Evolutionary conservation across 192 early-diverging fungal genomes (phyloP).

Genomic region (Coemansia sp.): DNA sequence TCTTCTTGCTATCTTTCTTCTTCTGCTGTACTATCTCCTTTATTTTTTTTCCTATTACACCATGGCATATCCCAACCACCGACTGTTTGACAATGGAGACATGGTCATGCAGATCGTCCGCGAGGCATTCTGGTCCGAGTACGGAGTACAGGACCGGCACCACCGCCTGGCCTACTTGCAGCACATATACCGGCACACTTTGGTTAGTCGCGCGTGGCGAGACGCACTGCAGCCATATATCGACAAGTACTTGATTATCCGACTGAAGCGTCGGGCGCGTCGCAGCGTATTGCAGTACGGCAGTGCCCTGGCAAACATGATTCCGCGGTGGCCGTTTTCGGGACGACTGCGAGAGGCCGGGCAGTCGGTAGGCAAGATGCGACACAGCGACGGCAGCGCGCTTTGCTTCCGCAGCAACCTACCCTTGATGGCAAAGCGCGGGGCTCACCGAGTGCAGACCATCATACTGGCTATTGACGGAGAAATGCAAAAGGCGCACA

Average conservation of each 20-base stretch:
- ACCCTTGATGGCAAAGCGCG: conserved; percentile 11
- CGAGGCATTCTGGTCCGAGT: conserved; percentile 22
- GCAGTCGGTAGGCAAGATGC: conserved; percentile 1
- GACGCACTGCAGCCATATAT: conserved; percentile 13
- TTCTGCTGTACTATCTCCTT: background rate
- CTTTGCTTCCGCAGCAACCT: conserved; percentile 20
- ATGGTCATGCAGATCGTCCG: conserved; percentile 23
- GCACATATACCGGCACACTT: conserved; percentile 13
- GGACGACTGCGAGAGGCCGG: background rate
- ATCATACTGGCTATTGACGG: conserved; percentile 25
- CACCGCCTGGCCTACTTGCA: conserved; percentile 23
- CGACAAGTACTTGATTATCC: conserved; percentile 20
- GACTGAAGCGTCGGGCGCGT: conserved; percentile 12
- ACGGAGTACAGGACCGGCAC: conserved; percentile 13
- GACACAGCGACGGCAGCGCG: conserved; percentile 18
- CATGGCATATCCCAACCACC: background rate
- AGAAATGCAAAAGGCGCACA: conserved; percentile 9
- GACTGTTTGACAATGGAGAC: conserved; percentile 14
- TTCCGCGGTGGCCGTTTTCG: background rate
- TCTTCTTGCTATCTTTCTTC: no score
- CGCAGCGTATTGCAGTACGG: background rate
- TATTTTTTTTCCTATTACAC: background rate
- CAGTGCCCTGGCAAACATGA: conserved; percentile 6
- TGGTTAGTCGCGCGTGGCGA: conserved; percentile 26
- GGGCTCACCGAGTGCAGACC: conserved; percentile 14